Percentiles rank a stretch among this genome's conserved stretches.
Evolutionary conservation across 2,329 filamentous ascomycete genomes (phyloP).

Genomic region (Arthrobotrys sphaeroides): DNA sequence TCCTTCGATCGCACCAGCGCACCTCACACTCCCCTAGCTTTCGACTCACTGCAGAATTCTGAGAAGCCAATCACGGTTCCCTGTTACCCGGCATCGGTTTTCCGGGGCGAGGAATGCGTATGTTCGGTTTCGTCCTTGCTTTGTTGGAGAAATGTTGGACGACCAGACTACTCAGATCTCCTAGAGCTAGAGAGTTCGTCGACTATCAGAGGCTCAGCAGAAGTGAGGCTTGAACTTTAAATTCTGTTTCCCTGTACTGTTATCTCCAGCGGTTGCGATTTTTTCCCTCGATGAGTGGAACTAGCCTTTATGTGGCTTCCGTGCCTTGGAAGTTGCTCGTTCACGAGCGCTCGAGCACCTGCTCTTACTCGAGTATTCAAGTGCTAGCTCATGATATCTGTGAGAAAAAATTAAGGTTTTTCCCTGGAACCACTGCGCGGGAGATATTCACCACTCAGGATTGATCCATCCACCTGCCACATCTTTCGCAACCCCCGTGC

Average conservation of each 20-base stretch:
- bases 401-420: too few species aligned
- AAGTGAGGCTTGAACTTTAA: conserved; percentile 26
- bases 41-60: not conserved
- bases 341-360: too few species aligned
- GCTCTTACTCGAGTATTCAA: too few species aligned
- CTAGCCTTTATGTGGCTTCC: not conserved
- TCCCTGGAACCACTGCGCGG: too few species aligned
- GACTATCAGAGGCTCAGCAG: too few species aligned
- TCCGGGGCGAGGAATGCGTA: conserved; percentile 9
- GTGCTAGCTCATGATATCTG: too few species aligned
- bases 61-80: conserved; percentile 18
- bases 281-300: too few species aligned
- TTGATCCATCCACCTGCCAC: not conserved
- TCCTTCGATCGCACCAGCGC: conserved; percentile 10
- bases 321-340: conserved; percentile 17
- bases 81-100: conserved; percentile 9
- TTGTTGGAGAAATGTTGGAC: conserved; percentile 19
- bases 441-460: not conserved
- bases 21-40: not conserved
- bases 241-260: not conserved
- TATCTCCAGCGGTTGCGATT: not conserved
- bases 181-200: too few species aligned
- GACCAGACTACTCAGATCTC: too few species aligned
- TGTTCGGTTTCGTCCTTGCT: not conserved
- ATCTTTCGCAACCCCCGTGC: not conserved